Evolutionary conservation across 2,329 filamentous ascomycete species (phyloP).

Genomic region (Geosmithia morbida): DNA sequence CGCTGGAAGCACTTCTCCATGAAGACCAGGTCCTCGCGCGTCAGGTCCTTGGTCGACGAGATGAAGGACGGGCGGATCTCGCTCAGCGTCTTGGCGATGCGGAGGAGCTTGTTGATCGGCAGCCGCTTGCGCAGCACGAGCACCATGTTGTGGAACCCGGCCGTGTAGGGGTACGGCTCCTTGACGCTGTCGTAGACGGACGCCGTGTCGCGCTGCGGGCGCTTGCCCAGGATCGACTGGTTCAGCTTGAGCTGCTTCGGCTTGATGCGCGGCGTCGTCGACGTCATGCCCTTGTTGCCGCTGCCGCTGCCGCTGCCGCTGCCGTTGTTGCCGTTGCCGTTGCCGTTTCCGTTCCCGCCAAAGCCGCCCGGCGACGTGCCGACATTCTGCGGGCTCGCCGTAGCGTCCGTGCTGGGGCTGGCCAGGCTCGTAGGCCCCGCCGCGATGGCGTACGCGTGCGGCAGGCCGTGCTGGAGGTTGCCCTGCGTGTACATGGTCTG

Average conservation of each 20-base stretch:
- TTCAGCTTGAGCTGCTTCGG: conserved; percentile 24
- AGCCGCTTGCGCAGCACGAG: conserved; percentile 69
- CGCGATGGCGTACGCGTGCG: conserved; percentile 51
- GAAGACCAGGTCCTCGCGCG: conserved; percentile 79
- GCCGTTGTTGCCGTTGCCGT: conserved; percentile 1
- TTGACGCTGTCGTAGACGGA: conserved; percentile 80
- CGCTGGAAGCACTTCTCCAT: conserved; percentile 97
- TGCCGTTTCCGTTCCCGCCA: conserved; percentile 10
- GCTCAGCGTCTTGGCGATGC: conserved; percentile 76
- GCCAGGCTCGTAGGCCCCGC: conserved; percentile 47
- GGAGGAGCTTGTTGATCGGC: conserved; percentile 58
- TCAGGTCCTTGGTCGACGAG: conserved; percentile 78
- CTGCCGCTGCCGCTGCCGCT: no score
- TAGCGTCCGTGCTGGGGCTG: conserved; percentile 50
- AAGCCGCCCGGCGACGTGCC: conserved; percentile 34
- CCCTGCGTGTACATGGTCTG: conserved; percentile 38
- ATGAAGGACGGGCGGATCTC: conserved; percentile 90
- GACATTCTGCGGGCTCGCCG: conserved; percentile 45
- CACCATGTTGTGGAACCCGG: conserved; percentile 79
- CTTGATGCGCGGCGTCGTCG: conserved; percentile 21
- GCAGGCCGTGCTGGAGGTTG: conserved; percentile 46
- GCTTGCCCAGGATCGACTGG: conserved; percentile 42
- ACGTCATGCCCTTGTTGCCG: conserved; percentile 6
- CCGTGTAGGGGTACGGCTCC: conserved; percentile 82
- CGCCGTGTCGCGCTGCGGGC: conserved; percentile 54